Evolutionary conservation across 78 protist species (phyloP).

Genomic region (Parvularia atlantis): DNA sequence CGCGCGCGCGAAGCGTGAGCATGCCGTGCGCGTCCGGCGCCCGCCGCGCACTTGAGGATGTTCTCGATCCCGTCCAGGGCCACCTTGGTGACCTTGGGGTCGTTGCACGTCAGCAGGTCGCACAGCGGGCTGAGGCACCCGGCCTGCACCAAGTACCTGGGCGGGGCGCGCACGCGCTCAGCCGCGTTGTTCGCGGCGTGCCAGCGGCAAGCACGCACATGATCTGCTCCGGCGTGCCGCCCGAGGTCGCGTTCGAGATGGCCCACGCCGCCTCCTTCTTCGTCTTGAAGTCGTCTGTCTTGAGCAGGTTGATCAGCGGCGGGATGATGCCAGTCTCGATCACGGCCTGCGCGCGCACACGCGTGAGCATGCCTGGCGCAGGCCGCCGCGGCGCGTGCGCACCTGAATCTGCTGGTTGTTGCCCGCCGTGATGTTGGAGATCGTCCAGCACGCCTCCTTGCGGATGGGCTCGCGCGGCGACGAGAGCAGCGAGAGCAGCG

Average conservation of each 20-base stretch:
- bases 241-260: conserved; percentile 81
- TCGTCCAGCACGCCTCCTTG: conserved; percentile 97
- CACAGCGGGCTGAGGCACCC: conserved; percentile 68
- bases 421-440: conserved; percentile 96
- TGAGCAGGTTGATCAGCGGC: conserved; percentile 49
- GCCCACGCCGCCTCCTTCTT: conserved; percentile 97
- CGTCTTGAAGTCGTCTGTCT: conserved; percentile 59
- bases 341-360: conserved; percentile 44
- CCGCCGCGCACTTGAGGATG: conserved; percentile 43
- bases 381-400: neutral
- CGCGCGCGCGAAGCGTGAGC: too few relatives aligned
- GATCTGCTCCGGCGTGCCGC: conserved; percentile 80
- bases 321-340: conserved; percentile 72
- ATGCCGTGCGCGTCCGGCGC: neutral
- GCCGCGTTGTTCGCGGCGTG: neutral
- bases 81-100: conserved; percentile 66
- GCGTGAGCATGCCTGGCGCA: neutral
- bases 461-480: conserved; percentile 33
- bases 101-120: conserved; percentile 57
- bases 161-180: neutral
- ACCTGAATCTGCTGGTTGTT: conserved; percentile 62
- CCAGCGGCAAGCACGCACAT: neutral
- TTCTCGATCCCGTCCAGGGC: conserved; percentile 84
- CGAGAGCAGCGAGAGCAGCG: conserved; percentile 25
- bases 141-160: conserved; percentile 24